Conservation (phyloP, 805 yeast species). For the Starmerella asiatica region DNA sequence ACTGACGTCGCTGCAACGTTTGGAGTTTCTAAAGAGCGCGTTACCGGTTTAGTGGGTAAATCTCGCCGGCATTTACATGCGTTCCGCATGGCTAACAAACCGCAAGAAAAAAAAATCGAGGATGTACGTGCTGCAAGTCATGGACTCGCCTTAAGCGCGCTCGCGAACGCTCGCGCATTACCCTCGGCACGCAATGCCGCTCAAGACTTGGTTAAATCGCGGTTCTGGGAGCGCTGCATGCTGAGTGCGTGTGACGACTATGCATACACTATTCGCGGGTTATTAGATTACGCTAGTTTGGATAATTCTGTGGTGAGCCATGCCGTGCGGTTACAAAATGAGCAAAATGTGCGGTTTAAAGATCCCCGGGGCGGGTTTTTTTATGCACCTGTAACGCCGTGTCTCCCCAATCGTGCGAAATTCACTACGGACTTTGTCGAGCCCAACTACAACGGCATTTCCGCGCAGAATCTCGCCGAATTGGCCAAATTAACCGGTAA, state of each 20-base stretch:
- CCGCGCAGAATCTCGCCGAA: conserved; percentile 25
- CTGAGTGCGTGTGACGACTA: conserved; percentile 29
- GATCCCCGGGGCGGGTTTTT: conserved; percentile 26
- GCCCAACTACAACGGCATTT: conserved; percentile 29
- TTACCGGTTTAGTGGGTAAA: conserved; percentile 18
- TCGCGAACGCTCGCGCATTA: conserved; percentile 18
- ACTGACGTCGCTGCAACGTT: conserved; percentile 26
- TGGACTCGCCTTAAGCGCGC: conserved; percentile 26
- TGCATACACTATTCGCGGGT: conserved; percentile 27
- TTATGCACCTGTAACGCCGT: conserved; percentile 18
- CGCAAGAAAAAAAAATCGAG: conserved; percentile 16
- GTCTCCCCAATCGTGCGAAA: conserved; percentile 28
- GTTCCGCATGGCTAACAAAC: conserved; percentile 20
- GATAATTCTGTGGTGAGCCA: conserved; percentile 21
- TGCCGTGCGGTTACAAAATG: conserved; percentile 26
- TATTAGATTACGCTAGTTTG: conserved; percentile 25
- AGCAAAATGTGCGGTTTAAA: conserved; percentile 25
- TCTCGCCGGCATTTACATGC: conserved; percentile 20
- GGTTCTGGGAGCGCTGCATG: neutral
- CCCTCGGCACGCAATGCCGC: conserved; percentile 5
- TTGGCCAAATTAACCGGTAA: conserved; percentile 10
- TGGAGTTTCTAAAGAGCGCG: conserved; percentile 22
- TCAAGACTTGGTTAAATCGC: neutral
- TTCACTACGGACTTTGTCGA: conserved; percentile 28
- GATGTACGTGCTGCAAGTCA: neutral